phyloP scores from a whole-genome alignment of 164 flowering plant genomes.

The Dillenia turbinata region DNA sequence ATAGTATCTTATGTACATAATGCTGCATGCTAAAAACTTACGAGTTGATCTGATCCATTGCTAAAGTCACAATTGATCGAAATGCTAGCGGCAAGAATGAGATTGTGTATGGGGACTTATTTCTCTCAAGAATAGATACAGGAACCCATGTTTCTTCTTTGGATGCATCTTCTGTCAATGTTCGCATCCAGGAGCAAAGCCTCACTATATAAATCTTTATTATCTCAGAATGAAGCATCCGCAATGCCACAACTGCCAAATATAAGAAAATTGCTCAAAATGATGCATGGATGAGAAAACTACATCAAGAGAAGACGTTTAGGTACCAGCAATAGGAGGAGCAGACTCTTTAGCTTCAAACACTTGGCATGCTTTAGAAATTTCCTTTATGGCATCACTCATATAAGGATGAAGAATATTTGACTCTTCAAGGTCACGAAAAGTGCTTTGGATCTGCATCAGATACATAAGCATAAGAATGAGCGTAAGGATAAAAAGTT shows the following conservation, averaged over 20 bases:
- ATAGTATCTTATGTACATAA: too few relatives aligned
- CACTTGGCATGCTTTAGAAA: conserved; percentile 75
- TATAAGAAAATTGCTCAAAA: conserved; percentile 10
- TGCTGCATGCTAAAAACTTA: conserved; percentile 33
- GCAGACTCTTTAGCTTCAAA: conserved; percentile 92
- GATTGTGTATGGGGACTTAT: conserved; percentile 86
- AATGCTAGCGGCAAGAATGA: conserved; percentile 88
- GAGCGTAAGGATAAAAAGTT: too few relatives aligned
- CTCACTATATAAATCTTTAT: conserved; percentile 77
- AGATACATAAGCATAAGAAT: conserved; percentile 7
- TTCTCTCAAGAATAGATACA: conserved; percentile 89
- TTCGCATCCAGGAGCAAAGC: conserved; percentile 95
- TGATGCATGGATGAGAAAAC: neutral
- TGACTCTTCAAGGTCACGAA: conserved; percentile 80
- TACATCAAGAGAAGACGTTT: conserved; percentile 4
- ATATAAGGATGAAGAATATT: conserved; percentile 75
- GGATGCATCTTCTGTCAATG: conserved; percentile 70
- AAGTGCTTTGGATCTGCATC: conserved; percentile 65
- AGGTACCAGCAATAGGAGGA: conserved; percentile 77
- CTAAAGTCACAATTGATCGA: conserved; percentile 61
- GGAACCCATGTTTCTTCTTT: conserved; percentile 89
- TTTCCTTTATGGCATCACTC: conserved; percentile 77
- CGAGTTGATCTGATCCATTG: conserved; percentile 86
- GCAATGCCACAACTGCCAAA: conserved; percentile 58
- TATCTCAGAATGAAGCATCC: conserved; percentile 65